These are phyloP conservation scores for Fraxinus quadrangulata DNA, from an alignment of 257 asterid genomes.

Conservation along the genomic window DNA sequence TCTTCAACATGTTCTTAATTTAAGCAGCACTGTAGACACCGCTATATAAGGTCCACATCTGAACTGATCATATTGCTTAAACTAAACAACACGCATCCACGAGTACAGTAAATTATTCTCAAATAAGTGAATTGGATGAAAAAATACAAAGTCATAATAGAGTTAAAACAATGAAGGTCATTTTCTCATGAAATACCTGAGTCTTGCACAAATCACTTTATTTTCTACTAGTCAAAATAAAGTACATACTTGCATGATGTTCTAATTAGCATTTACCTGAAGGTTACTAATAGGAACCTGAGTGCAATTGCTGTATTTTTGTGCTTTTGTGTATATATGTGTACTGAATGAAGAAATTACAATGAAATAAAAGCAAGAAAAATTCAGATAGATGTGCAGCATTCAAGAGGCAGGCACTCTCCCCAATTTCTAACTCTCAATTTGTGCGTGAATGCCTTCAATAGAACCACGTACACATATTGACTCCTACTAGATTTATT, in stretches of 20 bases:
- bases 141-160: not conserved
- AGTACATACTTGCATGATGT: not conserved
- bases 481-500: too few relatives aligned
- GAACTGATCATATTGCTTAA: not conserved
- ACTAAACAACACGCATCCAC: not conserved
- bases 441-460: too few relatives aligned
- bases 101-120: not conserved
- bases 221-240: not conserved
- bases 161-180: not conserved
- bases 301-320: too few relatives aligned
- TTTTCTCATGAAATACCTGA: not conserved
- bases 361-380: too few relatives aligned
- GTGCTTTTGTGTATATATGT: too few relatives aligned
- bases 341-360: too few relatives aligned
- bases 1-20: too few relatives aligned
- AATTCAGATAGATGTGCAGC: too few relatives aligned
- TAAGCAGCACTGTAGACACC: not conserved
- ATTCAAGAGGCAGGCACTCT: too few relatives aligned
- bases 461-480: too few relatives aligned
- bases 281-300: too few relatives aligned
- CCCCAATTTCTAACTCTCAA: too few relatives aligned
- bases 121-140: not conserved
- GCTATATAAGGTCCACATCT: not conserved
- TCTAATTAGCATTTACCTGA: not conserved
- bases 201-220: not conserved